Evolutionary conservation across 2,329 filamentous ascomycete species (phyloP), one percentile per base, ranked within the genome.

Genomic region (Diatrype stigma): DNA sequence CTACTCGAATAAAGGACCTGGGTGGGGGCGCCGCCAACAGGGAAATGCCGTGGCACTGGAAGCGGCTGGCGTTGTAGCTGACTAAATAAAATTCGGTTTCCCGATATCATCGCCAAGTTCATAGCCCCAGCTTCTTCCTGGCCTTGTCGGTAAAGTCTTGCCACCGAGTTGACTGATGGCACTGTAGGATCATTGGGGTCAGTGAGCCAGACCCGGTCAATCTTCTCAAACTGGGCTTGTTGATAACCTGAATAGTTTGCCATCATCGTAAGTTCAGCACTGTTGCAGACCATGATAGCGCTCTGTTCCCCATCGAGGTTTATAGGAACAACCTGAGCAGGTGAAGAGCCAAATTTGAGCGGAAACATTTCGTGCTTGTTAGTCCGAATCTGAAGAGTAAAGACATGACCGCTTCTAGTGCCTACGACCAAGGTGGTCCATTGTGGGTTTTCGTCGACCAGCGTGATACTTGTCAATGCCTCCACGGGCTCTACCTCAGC

Each of bases 1-100:
- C 67, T 66, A 34, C 74, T 70, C 1, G 80, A 85, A 59, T 81
- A 84, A 3, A 86, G 64, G 1, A 85, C 58, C 40, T 78, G 75
- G 12, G 67, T 68, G 2, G 80, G 80, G 2, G 75, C 76, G 8
- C 77, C 77, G 1, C 49, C 34, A 11, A 63, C 49, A 3, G 56
- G 55, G 11, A 68, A 54, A 46, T 62, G 59, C 6, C 65, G 60
- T 21, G 62, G 63, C 21, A 68, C 67, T 11, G 67, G 67, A 21
- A 67, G 58, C 7, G 63, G 57, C 37, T 48, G 48, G 23, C 50
- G 47, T 51, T 77, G 73, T 42, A 86, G 62, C 44, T 82, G 76
- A 4, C 79, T 74, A 34, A 86, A 61, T 21, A 84, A 67, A 30
- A 86, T 65, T 12, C 70, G 71, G 8, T 73, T 66, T 4, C 75